Base-by-base conservation (phyloP, 129 eudicot species). In the Flaveria bidentis region DNA sequence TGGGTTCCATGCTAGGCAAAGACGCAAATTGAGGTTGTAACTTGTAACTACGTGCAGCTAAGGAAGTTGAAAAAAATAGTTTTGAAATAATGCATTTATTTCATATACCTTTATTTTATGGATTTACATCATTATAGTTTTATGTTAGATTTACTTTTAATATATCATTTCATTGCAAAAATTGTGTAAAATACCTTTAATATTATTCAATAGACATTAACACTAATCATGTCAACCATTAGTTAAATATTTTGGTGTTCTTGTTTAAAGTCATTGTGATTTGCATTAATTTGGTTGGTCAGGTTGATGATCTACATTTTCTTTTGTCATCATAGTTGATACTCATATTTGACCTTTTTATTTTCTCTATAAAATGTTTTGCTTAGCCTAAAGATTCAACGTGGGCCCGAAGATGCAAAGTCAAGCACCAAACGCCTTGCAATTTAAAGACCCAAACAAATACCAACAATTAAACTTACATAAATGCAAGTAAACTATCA, bases 281-380 rank as follows among this genome's bases (percentile, higher is more conserved):
- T 61, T 45, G 58, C 18, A 2, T 25, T 36, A 69, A 69, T 49
- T 10, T 33, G 60, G 44, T 69, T 17, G 60, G 74, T 42, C 50
- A 58, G 17, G 60, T 5, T 49, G 25, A 49, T 22, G 58, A 69
- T 69, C 74, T 41, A 23, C 4, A 53, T 53, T 53, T 53, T 55
- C 3, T 55, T 18, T 20, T 56, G 14, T 56, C 1, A 33, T 4
- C 39, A 33, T 33, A 33, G 7, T 56, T 56, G 28, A 55, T 1
- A 18, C 63, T 18, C 63, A 20, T 8, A 18, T 17, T 56, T 17
- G 28, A 20, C 63, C 8, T 12, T 56, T 52, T 52, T 10, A 52
- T 20, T 52, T 52, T 4, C 13, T 45, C 12, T 44, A 44, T 7
- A 47, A 47, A 47, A 11, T 11, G 53, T 11, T 49, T 49, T 49